Conservation (phyloP, 2,329 filamentous ascomycete genomes). For the Colletotrichum theobromicola region DNA sequence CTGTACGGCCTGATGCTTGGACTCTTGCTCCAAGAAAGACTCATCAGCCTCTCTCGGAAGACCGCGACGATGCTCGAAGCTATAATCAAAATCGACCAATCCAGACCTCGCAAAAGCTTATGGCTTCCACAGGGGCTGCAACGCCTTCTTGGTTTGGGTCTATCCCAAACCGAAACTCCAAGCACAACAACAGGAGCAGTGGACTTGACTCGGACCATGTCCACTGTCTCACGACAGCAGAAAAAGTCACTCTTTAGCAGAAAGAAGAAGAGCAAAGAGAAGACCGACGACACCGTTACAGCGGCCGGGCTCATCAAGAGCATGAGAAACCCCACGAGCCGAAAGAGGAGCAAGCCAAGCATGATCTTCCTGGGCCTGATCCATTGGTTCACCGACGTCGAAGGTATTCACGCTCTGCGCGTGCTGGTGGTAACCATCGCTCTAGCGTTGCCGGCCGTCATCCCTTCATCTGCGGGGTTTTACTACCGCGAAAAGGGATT, state of each 20-base stretch:
- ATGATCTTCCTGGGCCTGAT: background rate
- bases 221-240: background rate
- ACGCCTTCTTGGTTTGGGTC: background rate
- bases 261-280: background rate
- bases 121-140: background rate
- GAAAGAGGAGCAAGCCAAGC: background rate
- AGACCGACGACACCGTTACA: background rate
- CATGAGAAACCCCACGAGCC: background rate
- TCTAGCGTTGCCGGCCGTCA: background rate
- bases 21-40: background rate
- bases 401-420: background rate
- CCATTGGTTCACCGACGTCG: background rate
- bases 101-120: background rate
- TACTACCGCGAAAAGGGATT: background rate
- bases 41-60: background rate
- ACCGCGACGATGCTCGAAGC: background rate
- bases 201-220: background rate
- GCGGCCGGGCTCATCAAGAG: background rate
- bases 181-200: background rate
- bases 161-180: background rate
- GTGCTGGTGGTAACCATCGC: background rate
- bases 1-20: rapidly evolving
- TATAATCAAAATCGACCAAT: background rate
- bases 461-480: background rate
- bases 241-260: background rate